Evolutionary conservation across 2,329 filamentous ascomycete species (phyloP).

Genomic region (Blumeria graminis): DNA sequence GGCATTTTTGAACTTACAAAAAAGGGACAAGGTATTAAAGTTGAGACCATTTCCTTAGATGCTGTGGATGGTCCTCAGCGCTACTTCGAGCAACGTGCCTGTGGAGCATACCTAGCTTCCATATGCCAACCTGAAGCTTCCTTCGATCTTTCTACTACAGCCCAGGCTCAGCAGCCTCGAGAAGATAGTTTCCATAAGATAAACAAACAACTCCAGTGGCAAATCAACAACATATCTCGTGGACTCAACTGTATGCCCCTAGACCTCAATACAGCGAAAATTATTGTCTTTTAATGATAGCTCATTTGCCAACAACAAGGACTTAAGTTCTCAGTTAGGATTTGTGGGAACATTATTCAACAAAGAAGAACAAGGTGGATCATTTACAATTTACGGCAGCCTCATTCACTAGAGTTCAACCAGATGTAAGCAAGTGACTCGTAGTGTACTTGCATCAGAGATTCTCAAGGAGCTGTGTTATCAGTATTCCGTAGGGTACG

Average conservation of each 20-base stretch:
- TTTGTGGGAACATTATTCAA: too few species aligned
- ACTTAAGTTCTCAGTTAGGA: not conserved
- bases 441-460: not conserved
- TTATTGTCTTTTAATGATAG: not conserved
- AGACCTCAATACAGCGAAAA: not conserved
- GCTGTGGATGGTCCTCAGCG: too few species aligned
- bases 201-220: not conserved
- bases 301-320: not conserved
- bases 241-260: not conserved
- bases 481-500: too few species aligned
- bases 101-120: too few species aligned
- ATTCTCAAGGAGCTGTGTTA: too few species aligned
- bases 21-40: slow-evolving; percentile 1
- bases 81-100: too few species aligned
- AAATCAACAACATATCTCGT: not conserved
- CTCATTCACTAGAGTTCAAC: not conserved
- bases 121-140: too few species aligned
- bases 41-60: not conserved
- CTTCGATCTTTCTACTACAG: too few species aligned
- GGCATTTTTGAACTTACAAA: not conserved
- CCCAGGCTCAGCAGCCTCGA: too few species aligned
- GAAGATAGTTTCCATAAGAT: not conserved
- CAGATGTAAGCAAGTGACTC: not conserved
- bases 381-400: not conserved
- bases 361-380: too few species aligned